Evolutionary conservation across 2,329 filamentous ascomycete species (phyloP), one percentile per base, ranked within the genome.

Genomic region (Venturia effusa): DNA sequence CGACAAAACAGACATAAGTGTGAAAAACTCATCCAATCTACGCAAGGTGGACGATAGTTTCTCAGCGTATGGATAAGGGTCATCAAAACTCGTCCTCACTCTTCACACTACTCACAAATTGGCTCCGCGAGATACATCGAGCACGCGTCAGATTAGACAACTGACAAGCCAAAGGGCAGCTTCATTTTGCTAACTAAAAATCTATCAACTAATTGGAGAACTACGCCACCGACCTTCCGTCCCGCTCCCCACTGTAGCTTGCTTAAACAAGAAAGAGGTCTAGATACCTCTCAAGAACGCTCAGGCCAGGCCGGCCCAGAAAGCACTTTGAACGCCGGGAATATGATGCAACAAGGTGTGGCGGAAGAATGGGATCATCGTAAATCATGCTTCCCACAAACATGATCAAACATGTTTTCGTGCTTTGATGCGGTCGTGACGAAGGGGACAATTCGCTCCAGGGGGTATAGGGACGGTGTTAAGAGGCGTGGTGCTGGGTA

Each of bases 341-440:
- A 60, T 60, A 60, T 60, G 59, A 60, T 41, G 59, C 59, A 37
- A 30, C 32, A 43, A 27, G 10, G 51, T 32, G 59, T 60, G 40
- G 30, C 22, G 17, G 24, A 40, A 43, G 34, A 27, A 43, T 43
- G 43, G 59, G 59, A n/a, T 40, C 37, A 37, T 41, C 27, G 15
- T n/a, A 22, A 37, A 40, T 60, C 37, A 43, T 60, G 59, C 37
- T 22, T 40, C 37, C 27, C 19, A 6, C 19, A 27, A 27, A 60
- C 37, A 60, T 60, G 59, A 60, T 41, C 24, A 22, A n/a, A 22
- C 15, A 27, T 43, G 3, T 27, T 60, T 41, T 60, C 59, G 59
- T 60, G 59, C 37, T 63, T 27, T 74, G 69, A 68, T 66, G 39
- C 66, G 70, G 69, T 72, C 71, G 70, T 74, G 68, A 70, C 68